Base-by-base conservation (phyloP, 139 green algal genomes). In the Gonium pectorale region DNA sequence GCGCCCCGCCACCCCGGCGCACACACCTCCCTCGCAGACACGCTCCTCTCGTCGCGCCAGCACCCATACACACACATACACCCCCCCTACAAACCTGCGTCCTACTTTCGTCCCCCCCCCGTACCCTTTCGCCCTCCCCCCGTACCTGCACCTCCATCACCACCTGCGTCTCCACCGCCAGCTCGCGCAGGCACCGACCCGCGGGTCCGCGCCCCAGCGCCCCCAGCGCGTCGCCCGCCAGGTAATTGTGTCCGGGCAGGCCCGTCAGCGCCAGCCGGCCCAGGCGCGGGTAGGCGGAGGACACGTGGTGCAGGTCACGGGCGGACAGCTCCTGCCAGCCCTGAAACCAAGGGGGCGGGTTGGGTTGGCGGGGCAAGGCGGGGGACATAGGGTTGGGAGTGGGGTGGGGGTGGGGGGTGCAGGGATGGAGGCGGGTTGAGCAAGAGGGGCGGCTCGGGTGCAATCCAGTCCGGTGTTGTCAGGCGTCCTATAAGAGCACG, bases 311-410 rank as follows among this genome's bases (percentile, higher is more conserved):
- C n/a, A 82, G 38, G 60, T 82, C 75, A 8, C 75, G 75, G 1
- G 59, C 6, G 29, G 40, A 60, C 27, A 82, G 75, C 75, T 82
- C 75, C 75, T 82, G 75, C 75, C 75, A 82, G 75, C 75, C 75
- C 75, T 82, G 75, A 6, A 35, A 21, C 1, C 3, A 27, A 22
- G 52, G 59, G 59, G 4, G 27, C 21, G 8, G 54, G 13, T 31
- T 21, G 54, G 54, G 15, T 21, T 5, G 54, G 9, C 5, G 54
- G 9, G 54, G 54, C 54, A 26, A 24, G 54, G 54, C 27, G 54
- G 13, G 54, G 54, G 54, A 21, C 21, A 24, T 26, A 24, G 13
- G 54, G 54, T 4, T 31, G 54, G 9, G 54, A 21, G 19, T 4
- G 54, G 27, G 54, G 21, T 7, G 54, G 54, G 21, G 54, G 54